Base-by-base conservation (phyloP, 1,284 basidiomycete species). In the Puccinia novopanici region DNA sequence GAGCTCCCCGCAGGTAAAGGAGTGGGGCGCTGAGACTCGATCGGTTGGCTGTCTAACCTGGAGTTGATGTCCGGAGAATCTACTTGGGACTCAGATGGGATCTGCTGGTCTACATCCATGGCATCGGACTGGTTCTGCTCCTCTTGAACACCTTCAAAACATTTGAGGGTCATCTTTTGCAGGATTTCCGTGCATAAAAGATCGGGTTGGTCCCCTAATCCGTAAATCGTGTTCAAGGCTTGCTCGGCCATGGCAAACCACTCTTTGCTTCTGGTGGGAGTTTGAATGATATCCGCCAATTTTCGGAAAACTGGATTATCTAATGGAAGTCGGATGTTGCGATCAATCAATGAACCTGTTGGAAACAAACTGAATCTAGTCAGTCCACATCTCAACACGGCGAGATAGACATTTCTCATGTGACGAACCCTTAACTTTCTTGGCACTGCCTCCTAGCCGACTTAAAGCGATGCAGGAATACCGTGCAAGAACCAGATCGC, bases 201-300 rank as follows among this genome's bases (percentile, higher is more conserved):
- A 85, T 98, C 96, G 0, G 96, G 97, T 84, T 96, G 94, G 84
- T 98, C 93, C 27, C 93, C 95, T 0, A 99, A 89, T 0, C 92
- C 90, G 84, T 98, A 99, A 79, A 98, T 92, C 0, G 96, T 95
- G 85, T 99, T 98, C 86, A 99, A 91, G 4, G 92, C 93, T 86
- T 99, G 94, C 85, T 99, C 96, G 0, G 97, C 94, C 87, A 98
- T 90, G 15, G 92, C 91, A 85, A 99, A 87, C 94, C 95, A 97
- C 81, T 95, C 93, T 83, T 91, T 92, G n/a, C 91, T 92, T 52
- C 90, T 89, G 76, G 91, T 92, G 0, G 93, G 91, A 68, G 90
- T 88, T 84, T 94, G 90, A 68, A 97, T 89, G 8, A 91, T 89
- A 1, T 92, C 91, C 84, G 92, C 90, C 3, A 99, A 88, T 83